phyloP scores from a whole-genome alignment of 2,329 filamentous ascomycete species.

The Calonectria hawksworthii region DNA sequence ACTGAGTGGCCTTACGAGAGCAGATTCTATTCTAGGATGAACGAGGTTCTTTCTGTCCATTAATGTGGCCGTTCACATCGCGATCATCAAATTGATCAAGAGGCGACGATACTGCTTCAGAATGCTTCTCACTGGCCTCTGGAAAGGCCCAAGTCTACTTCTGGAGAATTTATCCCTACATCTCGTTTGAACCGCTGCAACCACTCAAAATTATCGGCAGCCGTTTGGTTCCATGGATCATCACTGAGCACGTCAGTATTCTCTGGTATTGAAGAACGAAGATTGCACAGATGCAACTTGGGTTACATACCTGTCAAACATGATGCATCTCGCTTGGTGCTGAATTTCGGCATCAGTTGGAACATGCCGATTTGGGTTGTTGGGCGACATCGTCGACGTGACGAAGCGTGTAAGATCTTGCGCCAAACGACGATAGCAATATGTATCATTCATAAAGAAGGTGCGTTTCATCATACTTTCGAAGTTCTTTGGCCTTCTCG shows the following conservation, averaged over 20 bases:
- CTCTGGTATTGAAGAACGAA: not conserved
- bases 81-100: too few relatives aligned
- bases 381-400: conserved; percentile 66
- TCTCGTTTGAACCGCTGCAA: conserved; percentile 73
- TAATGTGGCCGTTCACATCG: too few relatives aligned
- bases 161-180: conserved; percentile 57
- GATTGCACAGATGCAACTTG: too few relatives aligned
- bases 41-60: too few relatives aligned
- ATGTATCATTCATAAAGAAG: conserved; percentile 70
- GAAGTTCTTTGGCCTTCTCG: conserved; percentile 26
- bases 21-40: too few relatives aligned
- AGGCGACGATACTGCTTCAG: too few relatives aligned
- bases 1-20: too few relatives aligned
- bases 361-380: conserved; percentile 71
- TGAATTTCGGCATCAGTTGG: conserved; percentile 72
- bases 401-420: conserved; percentile 68
- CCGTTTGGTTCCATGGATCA: conserved; percentile 75
- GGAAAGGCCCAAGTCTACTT: not conserved
- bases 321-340: conserved; percentile 73
- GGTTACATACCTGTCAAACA: conserved; percentile 70
- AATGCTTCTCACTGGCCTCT: not conserved
- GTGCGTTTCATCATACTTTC: conserved; percentile 29
- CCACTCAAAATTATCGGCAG: conserved; percentile 75
- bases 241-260: conserved; percentile 58
- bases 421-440: conserved; percentile 70